Base-by-base conservation (phyloP, 495 filamentous ascomycete genomes). In the Cladorrhinum samala region DNA sequence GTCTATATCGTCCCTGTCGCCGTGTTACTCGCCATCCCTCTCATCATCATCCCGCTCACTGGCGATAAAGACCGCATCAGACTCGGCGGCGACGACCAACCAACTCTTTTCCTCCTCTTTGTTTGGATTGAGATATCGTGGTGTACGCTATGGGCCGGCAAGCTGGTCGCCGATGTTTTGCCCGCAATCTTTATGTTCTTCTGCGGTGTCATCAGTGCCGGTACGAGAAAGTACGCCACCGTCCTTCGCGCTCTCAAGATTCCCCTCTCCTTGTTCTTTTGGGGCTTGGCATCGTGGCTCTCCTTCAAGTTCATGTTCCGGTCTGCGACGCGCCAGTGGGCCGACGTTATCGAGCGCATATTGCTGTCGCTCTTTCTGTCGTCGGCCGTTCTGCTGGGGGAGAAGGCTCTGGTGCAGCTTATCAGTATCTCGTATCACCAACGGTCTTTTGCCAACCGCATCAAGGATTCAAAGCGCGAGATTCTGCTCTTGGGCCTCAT, bases 361-460 rank as follows among this genome's bases (percentile, higher is more conserved):
- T 76, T 96, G 2, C 82, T 85, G 14, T 89, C 89, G 8, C 65
- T 83, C 19, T 74, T 95, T n/a, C 73, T 95, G 42, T 87, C 86
- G 46, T 79, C 86, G 9, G 63, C 91, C 49, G 83, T 97, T 43
- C 86, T 84, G 48, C 75, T 96, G 18, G 83, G 67, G 5, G 89
- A 96, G 67, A 94, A 94, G 64, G 66, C 87, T 30, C 69, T 95
- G 20, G 84, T 97, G 30, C 93, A 95, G 72, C 76, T 96, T 33
- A 95, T 97, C 65, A 92, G 87, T 42, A 89, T 98, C 64, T 85
- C 85, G 53, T 98, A 98, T 67, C 92, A 98, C 68, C 87, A 90
- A 54, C 87, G 91, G 59, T 93, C 95, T 55, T 97, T 97, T 68
- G 84, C 89, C 54, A 72, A 78, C 24, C 84, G 87, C 54, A 96